Conservation (phyloP, 2,329 filamentous ascomycete genomes). For the Alternaria alternata region DNA sequence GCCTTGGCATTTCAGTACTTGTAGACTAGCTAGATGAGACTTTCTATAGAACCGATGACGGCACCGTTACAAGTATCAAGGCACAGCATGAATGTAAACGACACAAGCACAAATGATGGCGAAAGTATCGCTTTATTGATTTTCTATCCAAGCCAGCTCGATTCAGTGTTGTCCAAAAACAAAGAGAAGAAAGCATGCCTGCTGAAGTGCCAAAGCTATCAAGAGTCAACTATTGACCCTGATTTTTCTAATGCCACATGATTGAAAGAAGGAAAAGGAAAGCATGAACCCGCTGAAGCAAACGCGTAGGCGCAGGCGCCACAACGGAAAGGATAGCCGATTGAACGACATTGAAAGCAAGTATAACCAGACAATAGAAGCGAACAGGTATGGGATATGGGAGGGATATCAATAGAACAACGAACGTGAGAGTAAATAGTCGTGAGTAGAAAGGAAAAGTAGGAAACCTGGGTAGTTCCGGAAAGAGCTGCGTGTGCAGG, state of each 20-base stretch:
- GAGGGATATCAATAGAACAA: conserved; percentile 17
- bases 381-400: conserved; percentile 7
- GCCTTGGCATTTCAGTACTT: not conserved
- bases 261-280: not conserved
- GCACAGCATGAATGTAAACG: not conserved
- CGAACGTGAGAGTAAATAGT: conserved; percentile 10
- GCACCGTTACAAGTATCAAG: not conserved
- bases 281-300: not conserved
- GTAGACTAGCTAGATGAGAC: not conserved
- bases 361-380: conserved; percentile 9
- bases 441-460: not conserved
- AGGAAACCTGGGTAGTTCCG: not conserved
- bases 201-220: not conserved
- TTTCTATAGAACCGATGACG: not conserved
- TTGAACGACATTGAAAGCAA: conserved; percentile 8
- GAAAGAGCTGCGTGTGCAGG: not conserved
- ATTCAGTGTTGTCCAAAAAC: not conserved
- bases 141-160: conserved; percentile 5
- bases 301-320: not conserved
- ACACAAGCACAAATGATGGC: not conserved
- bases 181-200: not conserved
- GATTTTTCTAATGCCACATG: not conserved
- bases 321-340: not conserved
- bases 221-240: not conserved
- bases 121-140: not conserved